phyloP scores from a whole-genome alignment of 31 red algal species.

The Bonnemaisonia californica region DNA sequence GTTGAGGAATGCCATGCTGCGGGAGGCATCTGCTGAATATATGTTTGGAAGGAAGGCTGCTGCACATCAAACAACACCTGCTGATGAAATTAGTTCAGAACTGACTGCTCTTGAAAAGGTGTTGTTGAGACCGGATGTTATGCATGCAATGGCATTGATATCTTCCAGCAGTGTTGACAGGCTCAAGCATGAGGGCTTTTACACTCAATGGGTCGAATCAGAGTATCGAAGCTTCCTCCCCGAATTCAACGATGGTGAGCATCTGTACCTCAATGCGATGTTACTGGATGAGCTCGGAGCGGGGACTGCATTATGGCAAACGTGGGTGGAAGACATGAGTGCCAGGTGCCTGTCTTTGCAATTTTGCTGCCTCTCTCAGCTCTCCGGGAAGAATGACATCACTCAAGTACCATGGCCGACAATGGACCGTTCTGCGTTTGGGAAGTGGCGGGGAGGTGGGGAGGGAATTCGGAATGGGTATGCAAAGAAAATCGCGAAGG shows the following conservation, averaged over 20 bases:
- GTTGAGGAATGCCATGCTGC: conserved; percentile 39
- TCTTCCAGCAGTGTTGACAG: conserved; percentile 40
- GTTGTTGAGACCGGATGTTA: conserved; percentile 46
- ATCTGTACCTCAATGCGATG: conserved; percentile 21
- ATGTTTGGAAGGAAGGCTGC: not conserved
- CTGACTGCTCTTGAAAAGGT: conserved; percentile 52
- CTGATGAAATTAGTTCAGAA: not conserved
- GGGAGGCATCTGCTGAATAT: conserved; percentile 10
- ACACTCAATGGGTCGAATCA: conserved; percentile 30
- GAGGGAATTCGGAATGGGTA: conserved; percentile 52
- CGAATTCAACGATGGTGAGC: conserved; percentile 8
- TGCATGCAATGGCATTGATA: conserved; percentile 50
- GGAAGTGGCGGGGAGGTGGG: conserved; percentile 63
- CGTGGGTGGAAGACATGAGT: conserved; percentile 66
- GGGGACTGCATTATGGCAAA: conserved; percentile 24
- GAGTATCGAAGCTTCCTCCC: conserved; percentile 35
- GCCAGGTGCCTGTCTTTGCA: conserved; percentile 63
- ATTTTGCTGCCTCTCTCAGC: conserved; percentile 51
- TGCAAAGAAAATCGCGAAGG: conserved; percentile 33
- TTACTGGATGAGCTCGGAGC: conserved; percentile 10
- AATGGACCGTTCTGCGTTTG: conserved; percentile 33
- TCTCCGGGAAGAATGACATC: conserved; percentile 32
- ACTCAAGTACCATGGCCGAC: conserved; percentile 76
- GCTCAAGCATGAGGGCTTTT: conserved; percentile 45
- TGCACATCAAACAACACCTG: not conserved